Conservation (phyloP, 1,284 basidiomycete genomes). For the Trichosporon ovoides region DNA sequence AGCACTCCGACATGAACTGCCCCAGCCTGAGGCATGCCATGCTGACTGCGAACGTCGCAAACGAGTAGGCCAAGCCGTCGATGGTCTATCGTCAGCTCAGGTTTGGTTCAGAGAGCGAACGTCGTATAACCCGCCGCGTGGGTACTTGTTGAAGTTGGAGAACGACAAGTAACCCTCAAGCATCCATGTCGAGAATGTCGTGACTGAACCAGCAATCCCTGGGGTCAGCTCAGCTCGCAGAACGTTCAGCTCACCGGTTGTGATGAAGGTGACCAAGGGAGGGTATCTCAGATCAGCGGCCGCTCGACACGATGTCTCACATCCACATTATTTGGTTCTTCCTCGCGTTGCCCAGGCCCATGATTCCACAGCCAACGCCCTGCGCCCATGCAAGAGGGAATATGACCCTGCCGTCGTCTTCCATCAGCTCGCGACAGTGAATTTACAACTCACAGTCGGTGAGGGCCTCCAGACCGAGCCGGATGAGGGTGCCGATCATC, state of each 20-base stretch:
- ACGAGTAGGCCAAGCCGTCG: slow-evolving; percentile 75
- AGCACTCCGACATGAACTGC: slow-evolving; percentile 26
- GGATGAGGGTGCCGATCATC: slow-evolving; percentile 69
- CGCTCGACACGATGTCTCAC: slow-evolving; percentile 53
- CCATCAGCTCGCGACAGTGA: neutral
- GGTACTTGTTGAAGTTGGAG: slow-evolving; percentile 60
- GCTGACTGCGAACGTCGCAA: slow-evolving; percentile 70
- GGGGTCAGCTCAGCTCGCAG: slow-evolving; percentile 8
- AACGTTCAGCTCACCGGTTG: slow-evolving; percentile 63
- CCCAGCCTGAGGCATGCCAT: slow-evolving; percentile 48
- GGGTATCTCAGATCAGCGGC: slow-evolving; percentile 59
- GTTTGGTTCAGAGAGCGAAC: slow-evolving; percentile 52
- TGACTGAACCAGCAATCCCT: slow-evolving; percentile 94
- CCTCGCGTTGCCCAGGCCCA: slow-evolving; percentile 70
- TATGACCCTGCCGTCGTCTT: slow-evolving; percentile 60
- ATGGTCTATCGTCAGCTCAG: slow-evolving; percentile 58
- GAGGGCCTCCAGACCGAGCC: slow-evolving; percentile 68
- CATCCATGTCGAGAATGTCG: slow-evolving; percentile 96
- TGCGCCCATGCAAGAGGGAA: slow-evolving; percentile 85
- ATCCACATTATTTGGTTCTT: slow-evolving; percentile 66
- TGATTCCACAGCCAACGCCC: slow-evolving; percentile 80
- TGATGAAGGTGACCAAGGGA: slow-evolving; percentile 79
- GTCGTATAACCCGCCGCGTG: slow-evolving; percentile 67
- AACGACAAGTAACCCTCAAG: slow-evolving; percentile 80
- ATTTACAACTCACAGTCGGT: slow-evolving; percentile 42